Evolutionary conservation across 2,329 filamentous ascomycete species (phyloP), one percentile per base, ranked within the genome.

Genomic region (Botrytis porri): DNA sequence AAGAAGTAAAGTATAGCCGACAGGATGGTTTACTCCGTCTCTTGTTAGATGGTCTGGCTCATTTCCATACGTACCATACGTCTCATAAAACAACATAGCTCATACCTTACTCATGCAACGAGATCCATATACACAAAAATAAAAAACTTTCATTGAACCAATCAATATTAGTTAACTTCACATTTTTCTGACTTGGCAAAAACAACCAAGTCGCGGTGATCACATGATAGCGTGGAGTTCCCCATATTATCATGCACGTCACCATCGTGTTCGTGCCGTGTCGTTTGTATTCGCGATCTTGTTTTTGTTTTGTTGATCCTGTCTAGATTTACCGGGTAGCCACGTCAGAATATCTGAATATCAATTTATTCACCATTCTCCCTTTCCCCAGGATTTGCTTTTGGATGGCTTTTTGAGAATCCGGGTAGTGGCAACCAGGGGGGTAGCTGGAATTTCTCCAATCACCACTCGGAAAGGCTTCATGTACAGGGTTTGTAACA

Each of bases 201-300:
- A 18, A 18, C 22, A n/a, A 3, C 32, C 51, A 9, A 18, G n/a
- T 43, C 25, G n/a, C 18, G 41, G 35, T 18, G 29, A 65, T 65
- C 63, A 65, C 63, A 65, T 65, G 63, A 65, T 35, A 45, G 6
- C 51, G 51, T 18, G 51, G 14, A 57, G n/a, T 57, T 57, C 51
- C 7, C 51, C 51, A 57, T 57, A 57, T 57, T 57, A 57, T 57
- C 51, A 29, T 57, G 51, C 51, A 57, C 51, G 51, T 57, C 51
- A 57, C 51, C 51, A 32, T 32, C 51, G 51, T 57, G 51, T 57
- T 57, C 16, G 51, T 57, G 48, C 48, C 25, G 48, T 54, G 48
- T 25, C 48, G 48, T 54, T 54, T 54, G 5, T 12, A 7, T 54
- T 57, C n/a, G 14, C 18, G 51, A 57, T 57, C 51, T 57, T 57